Conservation (phyloP, 495 filamentous ascomycete genomes). For the Hypoxylon rickii region DNA sequence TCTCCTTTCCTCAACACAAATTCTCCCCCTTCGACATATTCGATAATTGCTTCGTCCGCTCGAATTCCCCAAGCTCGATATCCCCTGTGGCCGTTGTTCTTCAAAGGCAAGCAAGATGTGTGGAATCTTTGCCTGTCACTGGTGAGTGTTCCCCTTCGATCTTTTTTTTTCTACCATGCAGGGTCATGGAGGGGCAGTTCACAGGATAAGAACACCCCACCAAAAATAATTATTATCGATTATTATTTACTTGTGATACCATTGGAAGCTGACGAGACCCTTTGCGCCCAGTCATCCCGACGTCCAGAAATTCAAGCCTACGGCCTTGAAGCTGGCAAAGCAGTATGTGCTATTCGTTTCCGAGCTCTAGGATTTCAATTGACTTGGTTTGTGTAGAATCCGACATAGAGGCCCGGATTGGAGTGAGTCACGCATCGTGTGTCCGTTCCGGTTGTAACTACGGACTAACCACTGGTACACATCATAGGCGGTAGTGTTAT, state of each 20-base stretch:
- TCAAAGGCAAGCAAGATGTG: slow-evolving; percentile 51
- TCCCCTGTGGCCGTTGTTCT: neutral
- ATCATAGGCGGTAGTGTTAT: slow-evolving; percentile 81
- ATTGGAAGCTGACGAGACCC: slow-evolving; percentile 25
- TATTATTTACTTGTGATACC: slow-evolving; percentile 23
- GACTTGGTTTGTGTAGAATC: slow-evolving; percentile 61
- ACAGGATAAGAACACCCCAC: slow-evolving; percentile 21
- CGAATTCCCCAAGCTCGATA: neutral
- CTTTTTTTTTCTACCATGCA: slow-evolving; percentile 13
- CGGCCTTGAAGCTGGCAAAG: slow-evolving; percentile 93
- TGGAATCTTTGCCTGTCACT: slow-evolving; percentile 95
- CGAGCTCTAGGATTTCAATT: slow-evolving; percentile 39
- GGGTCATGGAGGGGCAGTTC: slow-evolving; percentile 43
- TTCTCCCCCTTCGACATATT: no score
- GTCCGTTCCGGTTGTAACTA: slow-evolving; percentile 27
- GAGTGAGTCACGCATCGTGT: slow-evolving; percentile 68
- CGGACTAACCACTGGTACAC: slow-evolving; percentile 13
- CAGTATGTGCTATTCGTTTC: slow-evolving; percentile 63
- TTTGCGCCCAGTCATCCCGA: slow-evolving; percentile 76
- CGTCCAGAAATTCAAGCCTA: slow-evolving; percentile 95
- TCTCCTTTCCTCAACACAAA: slow-evolving; percentile 4
- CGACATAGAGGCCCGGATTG: slow-evolving; percentile 98
- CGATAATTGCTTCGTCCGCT: no score
- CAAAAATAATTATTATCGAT: slow-evolving; percentile 28
- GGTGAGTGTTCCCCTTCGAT: slow-evolving; percentile 65